Conservation (phyloP, 345 rosid species). For the Aurinia saxatilis region DNA sequence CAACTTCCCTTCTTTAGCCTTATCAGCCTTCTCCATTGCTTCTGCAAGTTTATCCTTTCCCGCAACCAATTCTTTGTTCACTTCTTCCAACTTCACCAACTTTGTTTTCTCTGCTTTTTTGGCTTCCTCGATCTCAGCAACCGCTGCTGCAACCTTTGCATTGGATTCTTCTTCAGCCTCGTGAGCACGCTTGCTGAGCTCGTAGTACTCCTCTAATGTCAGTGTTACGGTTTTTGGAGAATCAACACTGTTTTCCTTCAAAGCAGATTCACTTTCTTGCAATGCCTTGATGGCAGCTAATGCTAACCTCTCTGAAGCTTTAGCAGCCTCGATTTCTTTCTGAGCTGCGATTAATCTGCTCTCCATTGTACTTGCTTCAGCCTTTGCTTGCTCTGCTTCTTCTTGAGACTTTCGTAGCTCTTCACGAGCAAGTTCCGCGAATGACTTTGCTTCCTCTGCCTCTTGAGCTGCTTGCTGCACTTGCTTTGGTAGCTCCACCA, state of each 20-base stretch:
- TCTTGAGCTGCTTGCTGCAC: slow-evolving; percentile 63
- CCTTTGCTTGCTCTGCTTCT: slow-evolving; percentile 80
- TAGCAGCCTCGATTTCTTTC: slow-evolving; percentile 83
- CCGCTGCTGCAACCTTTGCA: slow-evolving; percentile 57
- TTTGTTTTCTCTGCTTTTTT: slow-evolving; percentile 56
- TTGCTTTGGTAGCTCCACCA: slow-evolving; percentile 62
- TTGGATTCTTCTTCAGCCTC: slow-evolving; percentile 81
- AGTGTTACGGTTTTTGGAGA: slow-evolving; percentile 55
- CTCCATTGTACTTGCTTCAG: slow-evolving; percentile 62
- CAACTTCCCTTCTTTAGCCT: slow-evolving; percentile 82
- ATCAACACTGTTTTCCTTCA: slow-evolving; percentile 30
- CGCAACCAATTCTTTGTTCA: slow-evolving; percentile 43
- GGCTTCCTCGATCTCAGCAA: slow-evolving; percentile 65
- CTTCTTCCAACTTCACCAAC: slow-evolving; percentile 55
- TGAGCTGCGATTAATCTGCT: slow-evolving; percentile 64
- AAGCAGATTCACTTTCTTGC: slow-evolving; percentile 68
- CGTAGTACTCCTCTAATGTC: slow-evolving; percentile 78
- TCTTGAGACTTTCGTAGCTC: slow-evolving; percentile 67
- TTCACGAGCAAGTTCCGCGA: slow-evolving; percentile 60
- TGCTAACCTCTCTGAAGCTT: slow-evolving; percentile 81
- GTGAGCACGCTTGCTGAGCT: slow-evolving; percentile 70
- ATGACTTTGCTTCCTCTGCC: slow-evolving; percentile 73
- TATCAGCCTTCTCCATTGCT: slow-evolving; percentile 78
- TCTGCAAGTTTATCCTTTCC: slow-evolving; percentile 53
- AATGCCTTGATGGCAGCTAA: slow-evolving; percentile 77